Evolutionary conservation across 257 asterid species (phyloP).

Genomic region (Penstemon eatonii): DNA sequence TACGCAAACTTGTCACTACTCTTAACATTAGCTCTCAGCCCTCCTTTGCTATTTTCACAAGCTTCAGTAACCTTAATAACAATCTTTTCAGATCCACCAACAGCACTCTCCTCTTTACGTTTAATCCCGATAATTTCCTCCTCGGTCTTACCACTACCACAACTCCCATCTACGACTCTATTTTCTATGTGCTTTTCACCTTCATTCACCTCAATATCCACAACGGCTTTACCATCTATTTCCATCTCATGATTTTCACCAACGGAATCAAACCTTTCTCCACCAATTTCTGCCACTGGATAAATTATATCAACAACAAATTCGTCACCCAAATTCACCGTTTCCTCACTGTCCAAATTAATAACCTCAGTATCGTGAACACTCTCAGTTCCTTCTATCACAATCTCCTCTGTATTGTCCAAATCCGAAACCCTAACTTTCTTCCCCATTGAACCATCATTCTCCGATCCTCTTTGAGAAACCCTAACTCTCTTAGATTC

Average conservation of each 20-base stretch:
- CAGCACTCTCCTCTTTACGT: constrained; percentile 9
- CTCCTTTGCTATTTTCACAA: not conserved
- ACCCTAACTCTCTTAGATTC: constrained; percentile 25
- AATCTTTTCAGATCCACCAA: constrained; percentile 7
- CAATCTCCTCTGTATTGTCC: constrained; percentile 9
- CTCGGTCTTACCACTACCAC: constrained; percentile 4
- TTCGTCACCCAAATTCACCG: not conserved
- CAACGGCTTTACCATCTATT: constrained; percentile 1
- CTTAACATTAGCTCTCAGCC: constrained; percentile 3
- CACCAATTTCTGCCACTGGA: constrained; percentile 20
- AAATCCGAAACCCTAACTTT: constrained; percentile 15
- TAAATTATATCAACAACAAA: constrained; percentile 17
- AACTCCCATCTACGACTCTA: not conserved
- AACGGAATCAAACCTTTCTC: not conserved
- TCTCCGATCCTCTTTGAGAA: constrained; percentile 17
- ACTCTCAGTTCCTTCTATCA: not conserved
- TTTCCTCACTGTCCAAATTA: not conserved
- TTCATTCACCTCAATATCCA: not conserved
- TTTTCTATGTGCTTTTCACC: constrained; percentile 12
- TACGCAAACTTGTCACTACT: not conserved
- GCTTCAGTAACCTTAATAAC: not conserved
- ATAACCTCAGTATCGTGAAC: not conserved
- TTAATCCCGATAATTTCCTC: constrained; percentile 6
- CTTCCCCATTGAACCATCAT: constrained; percentile 6
- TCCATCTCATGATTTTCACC: constrained; percentile 15